These are phyloP conservation scores for Tubosaeta sp. DNA, from an alignment of 768 basidiomycete genomes.

Conservation along the genomic window DNA sequence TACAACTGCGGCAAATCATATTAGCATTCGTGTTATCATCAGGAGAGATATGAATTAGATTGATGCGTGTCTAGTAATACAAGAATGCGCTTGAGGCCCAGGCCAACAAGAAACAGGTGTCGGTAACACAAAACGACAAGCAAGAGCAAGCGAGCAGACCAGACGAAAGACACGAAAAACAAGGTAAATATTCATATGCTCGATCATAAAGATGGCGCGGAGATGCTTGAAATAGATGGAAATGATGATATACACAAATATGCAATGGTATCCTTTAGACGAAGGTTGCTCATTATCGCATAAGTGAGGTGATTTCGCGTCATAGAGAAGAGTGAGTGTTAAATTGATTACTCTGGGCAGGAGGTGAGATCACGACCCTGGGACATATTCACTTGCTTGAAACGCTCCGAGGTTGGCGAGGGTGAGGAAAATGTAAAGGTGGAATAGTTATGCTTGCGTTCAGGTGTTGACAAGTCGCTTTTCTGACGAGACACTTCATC, in stretches of 20 bases:
- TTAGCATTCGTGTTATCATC: constrained; percentile 4
- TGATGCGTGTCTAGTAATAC: constrained; percentile 32
- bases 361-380: constrained; percentile 23
- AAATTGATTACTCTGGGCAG: constrained; percentile 17
- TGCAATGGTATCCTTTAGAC: constrained; percentile 27
- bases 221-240: constrained; percentile 32
- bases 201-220: constrained; percentile 22
- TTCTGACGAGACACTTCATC: constrained; percentile 62
- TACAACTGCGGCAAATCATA: constrained; percentile 7
- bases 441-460: constrained; percentile 67
- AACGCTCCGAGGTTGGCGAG: constrained; percentile 54
- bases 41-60: constrained; percentile 24
- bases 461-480: constrained; percentile 67
- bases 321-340: not conserved
- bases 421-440: constrained; percentile 79
- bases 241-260: constrained; percentile 32
- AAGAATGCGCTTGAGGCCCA: constrained; percentile 25
- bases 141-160: constrained; percentile 24
- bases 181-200: constrained; percentile 22
- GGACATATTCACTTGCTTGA: constrained; percentile 39
- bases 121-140: constrained; percentile 26
- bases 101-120: constrained; percentile 23
- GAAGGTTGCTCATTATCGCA: constrained; percentile 8
- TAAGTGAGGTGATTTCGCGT: not conserved
- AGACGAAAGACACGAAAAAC: constrained; percentile 23